Evolutionary conservation across 345 rosid species (phyloP), one percentile per base, ranked within the genome.

Genomic region (Eucalyptus cladocalyx): DNA sequence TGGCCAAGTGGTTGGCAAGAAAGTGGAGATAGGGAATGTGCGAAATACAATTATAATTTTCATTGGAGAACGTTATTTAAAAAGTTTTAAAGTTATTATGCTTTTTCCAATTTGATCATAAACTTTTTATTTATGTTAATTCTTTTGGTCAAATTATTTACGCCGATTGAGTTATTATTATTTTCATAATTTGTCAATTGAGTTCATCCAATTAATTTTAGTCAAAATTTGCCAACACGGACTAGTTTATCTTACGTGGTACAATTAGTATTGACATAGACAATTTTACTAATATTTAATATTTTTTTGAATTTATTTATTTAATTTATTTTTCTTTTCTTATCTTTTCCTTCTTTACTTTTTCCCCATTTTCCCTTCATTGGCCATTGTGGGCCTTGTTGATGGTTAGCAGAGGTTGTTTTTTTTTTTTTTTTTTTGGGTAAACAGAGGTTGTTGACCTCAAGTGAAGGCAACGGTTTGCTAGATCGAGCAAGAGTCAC

Each of bases 201-300:
- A 56, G 30, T 24, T 24, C 1, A 56, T 24, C 3, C 3, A 1
- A 23, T 24, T 56, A 56, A 23, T 56, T 56, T 24, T 56, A 24
- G 6, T 24, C 0, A 0, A 1, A 56, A 56, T 9, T 56, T 0
- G 1, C 11, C 2, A 11, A 56, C 3, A 24, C 19, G 3, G 3
- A 24, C 6, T 24, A 5, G 3, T 9, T 9, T 24, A 4, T 56
- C 30, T 8, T 9, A 23, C 26, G 0, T 23, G 28, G 6, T 9
- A 54, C 2, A 3, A 9, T 2, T 56, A 9, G 3, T 2, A 1
- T 24, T 9, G 3, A 56, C 30, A 56, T 56, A 5, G 5, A 56
- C 3, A 56, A 9, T 24, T 56, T 56, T 24, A 30, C 5, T 4
- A 65, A 65, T 7, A 65, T 65, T 30, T n/a, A 30, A n/a, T 3